Evolutionary conservation across 305 asterid genomes (phyloP), one percentile per base, ranked within the genome.

Genomic region (Lippia alba): DNA sequence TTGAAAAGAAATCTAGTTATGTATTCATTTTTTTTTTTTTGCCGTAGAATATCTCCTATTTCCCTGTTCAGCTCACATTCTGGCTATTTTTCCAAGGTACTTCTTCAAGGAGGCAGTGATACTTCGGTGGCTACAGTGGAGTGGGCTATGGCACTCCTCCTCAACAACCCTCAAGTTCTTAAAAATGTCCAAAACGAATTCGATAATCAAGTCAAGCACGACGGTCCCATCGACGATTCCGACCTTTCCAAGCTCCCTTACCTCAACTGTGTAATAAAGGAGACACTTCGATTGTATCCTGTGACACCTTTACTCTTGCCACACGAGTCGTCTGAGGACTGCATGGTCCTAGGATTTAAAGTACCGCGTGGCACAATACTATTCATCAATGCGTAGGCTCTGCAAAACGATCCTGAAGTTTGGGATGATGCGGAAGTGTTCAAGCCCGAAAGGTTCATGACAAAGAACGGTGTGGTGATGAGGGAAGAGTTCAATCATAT

Each of bases 141-240:
- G 17, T 77, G 85, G 85, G 78, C 76, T 46, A 68, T 80, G 66
- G 12, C 85, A 9, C 74, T 77, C 15, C 34, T 56, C 80, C 82
- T 8, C 30, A 24, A 24, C 30, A 24, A 24, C 30, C 30, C 30
- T 24, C 49, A 59, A 24, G 30, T 24, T 3, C 30, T 24, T 1
- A 24, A 24, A 24, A 24, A 24, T 24, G 30, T 24, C 30, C 30
- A 24, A 24, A 24, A 24, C 3, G 30, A 24, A 24, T 1, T 24
- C 30, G 30, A 74, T 7, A 40, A 78, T 46, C 81, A 78, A 5
- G 78, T 78, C 67, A 71, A 34, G 56, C 60, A 74, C 51, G 30
- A 20, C 2, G 73, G 70, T 9, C 14, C 44, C 15, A 8, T 80
- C 1, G 64, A 74, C 5, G 85, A 77, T 17, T 64, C 73, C 0